phyloP scores from a whole-genome alignment of 495 filamentous ascomycete genomes.

The Penicillium silybi region DNA sequence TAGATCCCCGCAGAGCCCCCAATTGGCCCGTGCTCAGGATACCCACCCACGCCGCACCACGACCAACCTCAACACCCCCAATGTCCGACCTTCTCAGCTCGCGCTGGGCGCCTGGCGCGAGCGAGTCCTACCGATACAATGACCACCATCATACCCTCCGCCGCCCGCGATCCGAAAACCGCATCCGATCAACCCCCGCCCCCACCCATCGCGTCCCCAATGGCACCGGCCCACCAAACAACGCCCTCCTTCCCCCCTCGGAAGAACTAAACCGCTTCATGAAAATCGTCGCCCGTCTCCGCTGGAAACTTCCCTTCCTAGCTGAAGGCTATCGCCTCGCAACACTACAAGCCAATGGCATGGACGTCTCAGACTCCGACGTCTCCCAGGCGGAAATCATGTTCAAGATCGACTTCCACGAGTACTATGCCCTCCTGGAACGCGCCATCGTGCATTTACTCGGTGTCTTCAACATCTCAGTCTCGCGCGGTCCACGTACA shows the following conservation, averaged over 20 bases:
- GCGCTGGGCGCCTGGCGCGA: constrained; percentile 27
- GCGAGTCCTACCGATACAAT: background rate
- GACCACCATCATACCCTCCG: background rate
- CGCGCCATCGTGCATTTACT: constrained; percentile 59
- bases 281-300: constrained; percentile 53
- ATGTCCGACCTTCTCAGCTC: constrained; percentile 28
- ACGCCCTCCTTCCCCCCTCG: constrained; percentile 21
- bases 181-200: background rate
- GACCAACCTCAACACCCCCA: background rate
- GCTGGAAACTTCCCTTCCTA: constrained; percentile 59
- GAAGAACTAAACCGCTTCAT: constrained; percentile 50
- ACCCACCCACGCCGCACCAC: background rate
- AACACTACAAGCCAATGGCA: constrained; percentile 20
- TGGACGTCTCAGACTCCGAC: constrained; percentile 5
- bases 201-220: background rate
- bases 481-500: constrained; percentile 17
- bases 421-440: constrained; percentile 65
- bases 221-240: constrained; percentile 10
- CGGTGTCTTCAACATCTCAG: constrained; percentile 49
- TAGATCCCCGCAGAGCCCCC: background rate
- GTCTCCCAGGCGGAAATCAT: constrained; percentile 51
- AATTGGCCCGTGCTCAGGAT: background rate
- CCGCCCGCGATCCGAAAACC: constrained; percentile 10
- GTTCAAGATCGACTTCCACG: constrained; percentile 70
- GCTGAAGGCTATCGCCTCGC: constrained; percentile 49